Base-by-base conservation (phyloP, 2,329 filamentous ascomycete species). In the Cryoendolithus antarcticus region DNA sequence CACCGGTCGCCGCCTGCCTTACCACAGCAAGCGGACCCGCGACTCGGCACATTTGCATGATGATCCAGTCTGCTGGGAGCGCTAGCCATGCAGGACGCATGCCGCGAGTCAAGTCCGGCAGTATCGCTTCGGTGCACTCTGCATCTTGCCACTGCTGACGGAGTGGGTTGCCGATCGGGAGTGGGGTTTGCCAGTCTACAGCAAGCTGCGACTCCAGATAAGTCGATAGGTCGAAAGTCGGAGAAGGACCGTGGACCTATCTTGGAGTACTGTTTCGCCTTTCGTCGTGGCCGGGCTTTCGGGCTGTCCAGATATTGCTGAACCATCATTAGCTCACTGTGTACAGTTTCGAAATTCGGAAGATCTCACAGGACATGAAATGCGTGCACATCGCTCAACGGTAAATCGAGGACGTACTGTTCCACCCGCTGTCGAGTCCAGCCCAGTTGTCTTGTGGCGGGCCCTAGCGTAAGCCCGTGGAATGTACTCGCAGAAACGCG, bases 381-480 rank as follows among this genome's bases (percentile, higher is more conserved):
- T 13, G 35, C 21, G 19, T 41, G 34, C 15, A 40, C 42, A 3
- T 41, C 34, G 11, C 49, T 42, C 74, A 75, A 60, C 78, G 78
- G 49, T 77, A 74, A 51, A 74, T 74, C 69, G 3, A 68, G 62
- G 34, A 78, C 66, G 29, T 93, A 65, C 10, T 69, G 67, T 40
- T 69, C 64, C 34, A 93, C 78, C 44, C 82, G 59, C 29, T 57
- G 67, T 34, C 66, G 56, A 32, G 69, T 65, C 74, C 75, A 84
- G 27, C 64, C 60, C 38, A 75, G 73, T 32, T 78, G 67, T 42
- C 78, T 72, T 33, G 74, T 79, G 54, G 95, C 71, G 15, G 54
- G 47, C 13, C 44, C 42, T 52, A 56, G 51, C 19, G 46, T 47
- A 28, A 57, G 45, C 9, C 49, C 53, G 11, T 45, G 48, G 45